These are phyloP conservation scores for Ganoderma sinense DNA, from an alignment of 1,284 basidiomycete genomes.

Conservation along the genomic window DNA sequence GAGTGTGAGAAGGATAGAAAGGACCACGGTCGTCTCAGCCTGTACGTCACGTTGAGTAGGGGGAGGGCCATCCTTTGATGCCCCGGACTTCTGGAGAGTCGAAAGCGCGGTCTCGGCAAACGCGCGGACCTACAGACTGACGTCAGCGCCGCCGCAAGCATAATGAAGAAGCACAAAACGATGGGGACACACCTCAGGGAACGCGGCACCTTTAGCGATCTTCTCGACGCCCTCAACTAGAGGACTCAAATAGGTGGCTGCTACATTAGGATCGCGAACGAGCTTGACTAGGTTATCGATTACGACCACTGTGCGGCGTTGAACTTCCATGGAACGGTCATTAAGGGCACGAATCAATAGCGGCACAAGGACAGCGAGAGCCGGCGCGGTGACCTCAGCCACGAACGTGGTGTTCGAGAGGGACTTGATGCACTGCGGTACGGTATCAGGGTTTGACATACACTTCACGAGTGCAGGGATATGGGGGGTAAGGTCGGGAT, in stretches of 20 bases:
- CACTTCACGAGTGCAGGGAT: conserved; percentile 92
- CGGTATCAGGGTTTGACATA: conserved; percentile 91
- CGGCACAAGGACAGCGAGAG: conserved; percentile 95
- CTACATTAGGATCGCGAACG: conserved; percentile 91
- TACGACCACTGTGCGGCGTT: conserved; percentile 89
- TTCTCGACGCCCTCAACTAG: conserved; percentile 93
- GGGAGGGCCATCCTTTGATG: conserved; percentile 73
- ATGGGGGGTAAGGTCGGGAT: conserved; percentile 93
- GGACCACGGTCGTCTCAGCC: conserved; percentile 63
- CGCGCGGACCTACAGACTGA: conserved; percentile 73
- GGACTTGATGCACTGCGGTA: conserved; percentile 95
- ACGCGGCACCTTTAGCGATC: conserved; percentile 91
- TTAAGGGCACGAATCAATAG: conserved; percentile 93
- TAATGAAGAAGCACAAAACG: conserved; percentile 17
- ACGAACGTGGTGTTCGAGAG: conserved; percentile 96
- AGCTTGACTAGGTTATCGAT: conserved; percentile 98
- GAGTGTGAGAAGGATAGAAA: conserved; percentile 65
- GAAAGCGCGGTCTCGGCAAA: conserved; percentile 85
- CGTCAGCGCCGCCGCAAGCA: conserved; percentile 21
- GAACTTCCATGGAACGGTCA: conserved; percentile 96
- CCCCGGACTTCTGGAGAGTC: conserved; percentile 83
- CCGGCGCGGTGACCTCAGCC: conserved; percentile 95
- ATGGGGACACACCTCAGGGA: conserved; percentile 81
- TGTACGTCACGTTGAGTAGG: conserved; percentile 72
- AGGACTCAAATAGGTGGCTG: conserved; percentile 88